These are phyloP conservation scores for Tulasnella calospora DNA, from an alignment of 768 basidiomycete genomes.

Conservation along the genomic window DNA sequence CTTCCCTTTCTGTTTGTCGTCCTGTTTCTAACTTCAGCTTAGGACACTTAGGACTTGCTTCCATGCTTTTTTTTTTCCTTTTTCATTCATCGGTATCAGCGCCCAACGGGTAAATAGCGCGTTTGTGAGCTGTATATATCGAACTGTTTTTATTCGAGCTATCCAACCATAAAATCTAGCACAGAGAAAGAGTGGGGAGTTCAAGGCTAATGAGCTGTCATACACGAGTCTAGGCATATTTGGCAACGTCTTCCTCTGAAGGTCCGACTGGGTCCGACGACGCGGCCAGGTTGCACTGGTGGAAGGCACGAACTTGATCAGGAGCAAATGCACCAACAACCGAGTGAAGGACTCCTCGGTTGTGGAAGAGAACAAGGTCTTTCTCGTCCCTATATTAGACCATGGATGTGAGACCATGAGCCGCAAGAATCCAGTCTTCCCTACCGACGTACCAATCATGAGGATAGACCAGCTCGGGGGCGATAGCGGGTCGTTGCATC, in stretches of 20 bases:
- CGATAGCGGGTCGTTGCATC: conserved; percentile 87
- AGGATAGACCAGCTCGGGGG: conserved; percentile 76
- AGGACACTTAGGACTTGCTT: conserved; percentile 8
- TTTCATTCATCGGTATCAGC: neutral
- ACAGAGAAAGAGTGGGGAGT: neutral
- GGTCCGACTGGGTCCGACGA: conserved; percentile 69
- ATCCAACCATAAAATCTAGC: neutral
- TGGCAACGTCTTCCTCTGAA: conserved; percentile 56
- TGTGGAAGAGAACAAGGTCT: conserved; percentile 81
- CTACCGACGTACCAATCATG: conserved; percentile 64
- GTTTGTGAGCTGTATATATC: neutral
- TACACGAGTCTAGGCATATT: conserved; percentile 45
- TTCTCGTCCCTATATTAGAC: conserved; percentile 45
- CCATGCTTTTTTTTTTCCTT: neutral
- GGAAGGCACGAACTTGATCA: conserved; percentile 64
- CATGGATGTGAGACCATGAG: neutral
- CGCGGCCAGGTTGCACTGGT: conserved; percentile 81
- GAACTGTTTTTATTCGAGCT: neutral
- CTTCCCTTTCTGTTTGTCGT: neutral
- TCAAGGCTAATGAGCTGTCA: neutral
- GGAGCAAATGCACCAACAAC: conserved; percentile 68
- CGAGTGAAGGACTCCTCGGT: conserved; percentile 73
- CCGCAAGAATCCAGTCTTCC: neutral
- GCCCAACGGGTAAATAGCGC: neutral
- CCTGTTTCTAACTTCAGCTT: neutral